Base-by-base conservation (phyloP, 2,329 filamentous ascomycete genomes). In the Emmonsiellopsis sp. region DNA sequence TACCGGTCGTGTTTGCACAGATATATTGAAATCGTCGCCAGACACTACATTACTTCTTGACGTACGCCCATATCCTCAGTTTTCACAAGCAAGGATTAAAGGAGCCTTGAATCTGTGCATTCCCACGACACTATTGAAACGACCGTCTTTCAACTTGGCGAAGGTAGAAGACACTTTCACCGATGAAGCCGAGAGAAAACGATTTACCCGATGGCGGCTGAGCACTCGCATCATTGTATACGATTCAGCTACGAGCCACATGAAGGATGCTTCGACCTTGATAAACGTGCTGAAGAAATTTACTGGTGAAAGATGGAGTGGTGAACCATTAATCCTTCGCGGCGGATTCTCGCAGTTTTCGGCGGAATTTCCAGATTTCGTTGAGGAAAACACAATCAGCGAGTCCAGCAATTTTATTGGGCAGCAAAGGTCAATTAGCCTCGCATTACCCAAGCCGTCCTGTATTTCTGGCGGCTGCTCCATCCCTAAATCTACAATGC, bases 201-300 rank as follows among this genome's bases (percentile, higher is more conserved):
- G 78, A 55, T 96, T 98, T 63, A 77, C 85, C 14, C 77, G 77
- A 39, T 97, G 93, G 93, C 79, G 74, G 53, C 77, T 81, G 6
- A 84, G 84, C 60, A 83, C 82, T 55, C 81, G 84, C 63, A 88
- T 98, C 17, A 77, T 97, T 39, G 88, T 95, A 0, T 97, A 97
- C 63, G 93, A 97, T 66, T 80, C 83, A 13, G 80, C 79, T 52
- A 93, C 91, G 0, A 75, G 80, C 0, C 84, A 91, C 53, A 78
- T 85, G 64, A 88, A 90, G 58, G 93, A 98, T 67, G 88, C 91
- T 0, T 74, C 81, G 1, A 83, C 86, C 5, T 86, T 90, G 31
- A 75, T 88, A 60, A 95, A 95, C 67, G 94, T 93, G 57, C 79
- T 96, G 27, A 95, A 91, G 68, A 98, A 98, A 65, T 98, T 98